Conservation (phyloP, 768 basidiomycete genomes). For the Suillus discolor region DNA sequence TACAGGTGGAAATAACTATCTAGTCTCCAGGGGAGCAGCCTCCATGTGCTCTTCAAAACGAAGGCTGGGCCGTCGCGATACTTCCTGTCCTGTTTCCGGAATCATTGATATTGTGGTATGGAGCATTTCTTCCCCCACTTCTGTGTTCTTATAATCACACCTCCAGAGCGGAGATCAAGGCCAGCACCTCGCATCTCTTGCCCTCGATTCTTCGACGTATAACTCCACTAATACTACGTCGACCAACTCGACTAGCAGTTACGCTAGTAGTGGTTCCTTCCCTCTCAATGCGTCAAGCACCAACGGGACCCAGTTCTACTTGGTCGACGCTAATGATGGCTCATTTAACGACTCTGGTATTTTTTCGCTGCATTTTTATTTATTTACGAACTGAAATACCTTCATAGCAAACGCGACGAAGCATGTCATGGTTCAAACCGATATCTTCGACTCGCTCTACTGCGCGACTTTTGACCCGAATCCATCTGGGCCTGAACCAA, state of each 20-base stretch:
- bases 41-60: background rate
- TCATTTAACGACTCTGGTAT: slow-evolving; percentile 15
- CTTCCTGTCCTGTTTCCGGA: slow-evolving; percentile 38
- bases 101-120: slow-evolving; percentile 52
- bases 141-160: background rate
- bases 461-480: slow-evolving; percentile 67
- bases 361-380: too few relatives aligned
- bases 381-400: slow-evolving; percentile 10
- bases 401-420: slow-evolving; percentile 19
- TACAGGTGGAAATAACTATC: slow-evolving; percentile 29
- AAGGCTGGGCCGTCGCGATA: slow-evolving; percentile 13
- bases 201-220: slow-evolving; percentile 19
- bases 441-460: slow-evolving; percentile 46
- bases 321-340: slow-evolving; percentile 31
- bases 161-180: slow-evolving; percentile 1
- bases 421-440: slow-evolving; percentile 46
- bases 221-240: background rate
- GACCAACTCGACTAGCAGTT: slow-evolving; percentile 32
- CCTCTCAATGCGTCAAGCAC: slow-evolving; percentile 52
- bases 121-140: slow-evolving; percentile 1
- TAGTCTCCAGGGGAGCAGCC: slow-evolving; percentile 21
- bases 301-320: slow-evolving; percentile 46
- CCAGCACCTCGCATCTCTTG: slow-evolving; percentile 26
- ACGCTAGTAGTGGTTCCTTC: slow-evolving; percentile 33
- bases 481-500: slow-evolving; percentile 47